phyloP scores from a whole-genome alignment of 805 yeast genomes.

The Maudiozyma serrabonitensis region DNA sequence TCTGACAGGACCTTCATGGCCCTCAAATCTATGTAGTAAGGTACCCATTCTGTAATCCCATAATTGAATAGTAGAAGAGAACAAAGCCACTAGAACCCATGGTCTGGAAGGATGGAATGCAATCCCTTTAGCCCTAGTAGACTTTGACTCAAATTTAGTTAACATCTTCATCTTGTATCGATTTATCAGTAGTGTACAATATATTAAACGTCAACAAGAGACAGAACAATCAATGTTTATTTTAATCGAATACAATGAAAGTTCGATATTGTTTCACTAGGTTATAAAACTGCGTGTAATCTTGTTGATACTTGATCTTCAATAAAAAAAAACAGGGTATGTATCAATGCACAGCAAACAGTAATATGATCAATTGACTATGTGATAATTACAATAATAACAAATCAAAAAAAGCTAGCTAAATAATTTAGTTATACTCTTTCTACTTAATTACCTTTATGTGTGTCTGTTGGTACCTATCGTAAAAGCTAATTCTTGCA shows the following conservation, averaged over 20 bases:
- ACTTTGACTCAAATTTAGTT: constrained; percentile 90
- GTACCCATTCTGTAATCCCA: constrained; percentile 99
- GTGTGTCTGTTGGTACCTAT: no score
- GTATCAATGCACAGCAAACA: background rate
- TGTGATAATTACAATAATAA: no score
- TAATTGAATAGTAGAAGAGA: constrained; percentile 95
- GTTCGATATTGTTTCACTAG: no score
- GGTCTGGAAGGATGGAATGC: constrained; percentile 93
- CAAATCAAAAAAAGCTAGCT: no score
- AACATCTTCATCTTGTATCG: constrained; percentile 66
- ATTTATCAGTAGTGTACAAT: no score
- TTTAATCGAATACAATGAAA: no score
- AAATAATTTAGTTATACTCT: no score
- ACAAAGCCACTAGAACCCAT: constrained; percentile 90
- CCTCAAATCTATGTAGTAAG: constrained; percentile 89
- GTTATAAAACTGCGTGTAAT: no score
- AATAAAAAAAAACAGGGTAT: background rate
- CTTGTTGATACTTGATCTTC: background rate
- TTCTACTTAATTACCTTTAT: no score
- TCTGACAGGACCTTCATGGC: constrained; percentile 97
- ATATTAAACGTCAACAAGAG: no score
- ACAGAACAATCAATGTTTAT: no score
- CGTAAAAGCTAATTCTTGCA: no score
- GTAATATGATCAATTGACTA: background rate
- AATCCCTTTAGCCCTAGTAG: constrained; percentile 94